These are phyloP conservation scores for Alloteropsis angusta DNA, from an alignment of 202 grass and related monocot species.

Conservation along the genomic window DNA sequence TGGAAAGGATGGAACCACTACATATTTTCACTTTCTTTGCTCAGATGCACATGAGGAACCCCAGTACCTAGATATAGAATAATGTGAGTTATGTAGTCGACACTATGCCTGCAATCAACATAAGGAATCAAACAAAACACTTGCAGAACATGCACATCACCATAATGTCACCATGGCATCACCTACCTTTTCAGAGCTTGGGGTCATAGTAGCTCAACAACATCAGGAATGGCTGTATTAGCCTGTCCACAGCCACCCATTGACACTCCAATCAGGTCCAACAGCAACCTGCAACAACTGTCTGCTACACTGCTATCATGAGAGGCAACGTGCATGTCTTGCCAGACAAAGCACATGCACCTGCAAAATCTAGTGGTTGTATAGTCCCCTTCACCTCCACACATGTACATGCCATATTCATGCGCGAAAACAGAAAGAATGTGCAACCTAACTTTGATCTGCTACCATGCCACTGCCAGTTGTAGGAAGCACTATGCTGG, in stretches of 20 bases:
- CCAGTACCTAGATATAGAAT: neutral
- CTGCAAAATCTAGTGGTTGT: neutral
- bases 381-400: neutral
- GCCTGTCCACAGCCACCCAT: neutral
- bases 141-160: neutral
- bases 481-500: no score
- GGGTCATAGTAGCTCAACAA: neutral
- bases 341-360: neutral
- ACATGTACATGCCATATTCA: neutral
- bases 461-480: neutral
- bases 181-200: neutral
- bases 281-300: neutral
- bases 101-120: neutral
- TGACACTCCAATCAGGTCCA: neutral
- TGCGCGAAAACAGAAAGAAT: neutral
- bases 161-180: neutral
- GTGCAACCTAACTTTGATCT: neutral
- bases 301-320: conserved; percentile 1
- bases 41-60: neutral
- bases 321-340: neutral
- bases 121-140: neutral
- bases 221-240: neutral
- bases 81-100: neutral
- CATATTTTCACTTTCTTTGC: neutral
- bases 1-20: neutral